Conservation (phyloP, 2,329 filamentous ascomycete genomes). For the Hymenoscyphus infarciens region DNA sequence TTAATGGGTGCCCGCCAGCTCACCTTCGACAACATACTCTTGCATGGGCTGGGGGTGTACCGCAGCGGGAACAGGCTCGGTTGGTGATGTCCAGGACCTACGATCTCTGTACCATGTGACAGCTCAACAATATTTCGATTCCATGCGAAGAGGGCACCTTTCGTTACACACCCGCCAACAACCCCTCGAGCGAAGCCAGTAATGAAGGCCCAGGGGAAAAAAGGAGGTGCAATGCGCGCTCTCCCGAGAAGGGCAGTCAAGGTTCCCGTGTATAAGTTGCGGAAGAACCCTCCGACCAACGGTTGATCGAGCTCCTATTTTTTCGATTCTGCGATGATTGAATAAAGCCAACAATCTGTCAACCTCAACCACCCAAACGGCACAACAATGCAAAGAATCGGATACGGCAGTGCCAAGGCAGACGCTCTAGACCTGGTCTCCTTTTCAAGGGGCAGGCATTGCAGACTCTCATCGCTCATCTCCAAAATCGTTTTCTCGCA, state of each 20-base stretch:
- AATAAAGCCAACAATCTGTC: neutral
- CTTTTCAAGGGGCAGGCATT: neutral
- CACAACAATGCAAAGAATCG: slow-evolving; percentile 11
- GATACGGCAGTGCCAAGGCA: slow-evolving; percentile 6
- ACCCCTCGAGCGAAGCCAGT: neutral
- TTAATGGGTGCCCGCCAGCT: neutral
- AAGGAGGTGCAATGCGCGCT: slow-evolving; percentile 7
- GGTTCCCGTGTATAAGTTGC: slow-evolving; percentile 7
- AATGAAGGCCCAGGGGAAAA: neutral
- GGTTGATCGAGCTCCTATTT: neutral
- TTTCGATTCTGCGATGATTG: neutral
- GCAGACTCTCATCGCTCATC: neutral
- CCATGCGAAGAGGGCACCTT: slow-evolving; percentile 9
- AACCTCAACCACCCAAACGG: slow-evolving; percentile 1
- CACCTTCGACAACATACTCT: neutral
- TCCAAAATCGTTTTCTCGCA: neutral
- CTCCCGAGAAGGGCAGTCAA: slow-evolving; percentile 9
- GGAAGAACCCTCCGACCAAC: slow-evolving; percentile 3
- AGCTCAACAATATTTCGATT: slow-evolving; percentile 13
- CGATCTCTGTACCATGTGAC: slow-evolving; percentile 25
- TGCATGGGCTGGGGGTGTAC: slow-evolving; percentile 14
- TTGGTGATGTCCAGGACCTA: slow-evolving; percentile 14
- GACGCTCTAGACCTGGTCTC: neutral
- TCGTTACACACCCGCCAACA: slow-evolving; percentile 14
- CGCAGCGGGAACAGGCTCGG: slow-evolving; percentile 20